Evolutionary conservation across 176 grass and related monocot genomes (phyloP).

Genomic region (Eremochloa ophiuroides): DNA sequence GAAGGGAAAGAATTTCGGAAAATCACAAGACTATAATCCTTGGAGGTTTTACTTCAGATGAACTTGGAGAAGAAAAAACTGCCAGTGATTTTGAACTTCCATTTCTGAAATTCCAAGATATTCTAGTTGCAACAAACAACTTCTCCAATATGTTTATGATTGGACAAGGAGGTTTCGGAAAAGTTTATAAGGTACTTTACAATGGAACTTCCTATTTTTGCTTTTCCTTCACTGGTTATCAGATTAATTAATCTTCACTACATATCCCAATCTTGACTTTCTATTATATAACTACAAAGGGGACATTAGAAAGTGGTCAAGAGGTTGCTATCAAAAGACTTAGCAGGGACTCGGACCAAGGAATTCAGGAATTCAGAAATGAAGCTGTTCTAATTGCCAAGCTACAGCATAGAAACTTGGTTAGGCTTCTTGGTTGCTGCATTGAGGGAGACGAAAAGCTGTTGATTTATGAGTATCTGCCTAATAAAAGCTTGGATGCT

Average conservation of each 20-base stretch:
- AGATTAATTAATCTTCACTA: neutral
- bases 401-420: neutral
- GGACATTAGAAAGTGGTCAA: conserved; percentile 6
- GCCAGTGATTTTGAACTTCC: neutral
- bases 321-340: conserved; percentile 53
- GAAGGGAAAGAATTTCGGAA: neutral
- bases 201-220: neutral
- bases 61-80: neutral
- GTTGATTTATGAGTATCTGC: neutral
- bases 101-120: conserved; percentile 22
- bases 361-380: neutral
- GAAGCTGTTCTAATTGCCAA: neutral
- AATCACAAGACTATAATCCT: neutral
- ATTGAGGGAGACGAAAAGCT: neutral
- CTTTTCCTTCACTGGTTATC: neutral
- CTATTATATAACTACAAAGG: neutral
- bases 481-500: neutral
- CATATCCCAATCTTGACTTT: neutral
- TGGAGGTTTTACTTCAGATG: neutral
- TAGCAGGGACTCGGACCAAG: conserved; percentile 32
- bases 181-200: conserved; percentile 32
- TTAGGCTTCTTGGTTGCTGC: neutral
- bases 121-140: conserved; percentile 3
- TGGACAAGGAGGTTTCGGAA: conserved; percentile 31
- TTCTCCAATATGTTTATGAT: conserved; percentile 17